A percentile compares a stretch with the other conserved stretches of the same genome.
Conservation (phyloP, 768 basidiomycete genomes). For the Multifurca ochricompacta region DNA sequence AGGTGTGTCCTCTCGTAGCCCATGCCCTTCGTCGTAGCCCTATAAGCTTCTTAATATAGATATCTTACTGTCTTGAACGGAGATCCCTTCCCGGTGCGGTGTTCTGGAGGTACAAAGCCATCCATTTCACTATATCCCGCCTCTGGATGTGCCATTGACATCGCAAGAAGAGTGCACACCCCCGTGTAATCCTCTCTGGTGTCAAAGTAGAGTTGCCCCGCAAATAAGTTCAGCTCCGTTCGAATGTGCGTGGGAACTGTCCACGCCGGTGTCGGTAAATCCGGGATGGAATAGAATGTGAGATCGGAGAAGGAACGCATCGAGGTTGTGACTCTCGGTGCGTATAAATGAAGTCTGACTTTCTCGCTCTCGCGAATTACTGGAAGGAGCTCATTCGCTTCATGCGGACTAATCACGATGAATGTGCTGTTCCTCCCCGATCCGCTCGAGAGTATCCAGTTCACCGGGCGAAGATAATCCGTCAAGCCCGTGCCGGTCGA, state of each 20-base stretch:
- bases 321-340: background rate
- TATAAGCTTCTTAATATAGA: background rate
- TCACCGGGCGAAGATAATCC: conserved; percentile 9
- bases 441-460: conserved; percentile 9
- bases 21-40: background rate
- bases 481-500: background rate
- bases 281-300: conserved; percentile 1
- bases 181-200: background rate
- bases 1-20: background rate
- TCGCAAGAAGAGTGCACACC: conserved; percentile 2
- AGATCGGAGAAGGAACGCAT: conserved; percentile 13
- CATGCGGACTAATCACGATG: conserved; percentile 5
- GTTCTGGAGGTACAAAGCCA: background rate
- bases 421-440: background rate
- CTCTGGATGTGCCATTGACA: background rate
- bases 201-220: conserved; percentile 12
- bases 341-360: conserved; percentile 10
- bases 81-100: background rate
- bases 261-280: background rate
- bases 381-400: conserved; percentile 8
- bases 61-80: background rate
- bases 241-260: background rate
- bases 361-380: background rate
- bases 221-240: conserved; percentile 1
- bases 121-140: background rate